Base-by-base conservation (phyloP, 2,329 filamentous ascomycete species). In the Canariomyces notabilis region DNA sequence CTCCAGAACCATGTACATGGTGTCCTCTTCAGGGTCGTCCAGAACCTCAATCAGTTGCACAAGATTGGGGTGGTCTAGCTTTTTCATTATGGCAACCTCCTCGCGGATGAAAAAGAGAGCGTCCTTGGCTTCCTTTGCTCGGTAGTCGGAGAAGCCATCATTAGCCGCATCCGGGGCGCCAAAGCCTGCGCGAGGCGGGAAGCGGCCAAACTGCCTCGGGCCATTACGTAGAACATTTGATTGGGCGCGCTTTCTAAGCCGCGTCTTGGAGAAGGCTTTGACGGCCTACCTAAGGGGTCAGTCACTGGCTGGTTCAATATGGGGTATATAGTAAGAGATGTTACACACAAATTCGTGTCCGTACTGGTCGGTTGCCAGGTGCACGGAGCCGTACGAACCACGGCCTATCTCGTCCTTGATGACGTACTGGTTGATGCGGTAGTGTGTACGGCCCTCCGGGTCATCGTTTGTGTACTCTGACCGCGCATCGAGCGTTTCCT, bases 41-140 rank as follows among this genome's bases (percentile, higher is more conserved):
- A 98, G 73, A 3, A 98, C 93, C 67, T 98, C 93, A 55, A 95
- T 88, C 41, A 98, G 71, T 37, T 86, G 83, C 12, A 97, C 91
- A n/a, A 98, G 73, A 61, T 97, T 98, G 21, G 83, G 85, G 61
- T 98, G 93, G 61, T 96, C 83, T 37, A 97, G 76, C 69, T 97
- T 97, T 74, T 97, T 98, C 90, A 98, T 97, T 62, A 97, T 94
- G 48, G 93, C 93, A 59, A 97, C 93, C 67, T 98, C 93, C 65
- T 95, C 87, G 51, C 89, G 86, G 64, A 98, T 97, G 49, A 97
- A 72, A 60, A 87, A 87, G 11, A 97, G 73, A 0, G 91, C 80
- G 59, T 83, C 80, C 20, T 73, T 72, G 56, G 83, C 84, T 62
- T 86, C 83, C 35, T 76, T 76, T 37, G 73, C 69, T 50, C 76